Evolutionary conservation across 768 basidiomycete species (phyloP).

Genomic region (Leccinum obscurum): DNA sequence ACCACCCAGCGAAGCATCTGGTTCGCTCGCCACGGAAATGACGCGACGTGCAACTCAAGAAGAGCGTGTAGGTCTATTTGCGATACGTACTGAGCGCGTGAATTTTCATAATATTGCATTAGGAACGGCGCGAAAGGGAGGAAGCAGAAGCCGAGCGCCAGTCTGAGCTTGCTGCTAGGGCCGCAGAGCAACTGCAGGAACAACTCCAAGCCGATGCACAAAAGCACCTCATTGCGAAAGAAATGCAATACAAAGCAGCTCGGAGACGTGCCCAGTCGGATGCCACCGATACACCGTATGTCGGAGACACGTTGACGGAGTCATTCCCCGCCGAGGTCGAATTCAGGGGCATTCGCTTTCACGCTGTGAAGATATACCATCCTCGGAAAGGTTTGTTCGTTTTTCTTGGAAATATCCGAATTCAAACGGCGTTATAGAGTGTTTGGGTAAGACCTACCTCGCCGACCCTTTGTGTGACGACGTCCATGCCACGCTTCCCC

Average conservation of each 20-base stretch:
- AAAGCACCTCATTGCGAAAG: constrained; percentile 45
- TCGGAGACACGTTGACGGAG: constrained; percentile 56
- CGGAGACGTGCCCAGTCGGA: constrained; percentile 70
- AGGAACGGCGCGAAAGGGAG: constrained; percentile 57
- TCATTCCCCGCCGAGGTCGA: constrained; percentile 58
- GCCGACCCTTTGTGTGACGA: constrained; percentile 78
- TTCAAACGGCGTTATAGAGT: constrained; percentile 40
- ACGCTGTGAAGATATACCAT: constrained; percentile 69
- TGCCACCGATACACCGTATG: constrained; percentile 60
- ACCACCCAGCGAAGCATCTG: constrained; percentile 57
- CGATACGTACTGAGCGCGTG: not conserved
- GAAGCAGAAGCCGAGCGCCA: constrained; percentile 55
- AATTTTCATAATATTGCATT: constrained; percentile 1
- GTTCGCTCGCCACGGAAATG: constrained; percentile 81
- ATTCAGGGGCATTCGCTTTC: constrained; percentile 59
- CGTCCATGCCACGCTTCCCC: constrained; percentile 51
- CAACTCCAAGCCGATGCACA: constrained; percentile 68
- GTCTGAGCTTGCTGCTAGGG: constrained; percentile 49
- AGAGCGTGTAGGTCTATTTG: constrained; percentile 49
- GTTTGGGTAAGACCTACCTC: constrained; percentile 64
- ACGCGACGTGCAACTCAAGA: constrained; percentile 68
- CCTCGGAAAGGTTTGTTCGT: constrained; percentile 57
- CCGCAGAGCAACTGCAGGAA: constrained; percentile 61
- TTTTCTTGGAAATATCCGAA: not conserved
- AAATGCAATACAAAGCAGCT: constrained; percentile 50